Percentiles rank a stretch among this genome's conserved stretches.
phyloP scores from a whole-genome alignment of 345 rosid species.

The Erucastrum elatum region DNA sequence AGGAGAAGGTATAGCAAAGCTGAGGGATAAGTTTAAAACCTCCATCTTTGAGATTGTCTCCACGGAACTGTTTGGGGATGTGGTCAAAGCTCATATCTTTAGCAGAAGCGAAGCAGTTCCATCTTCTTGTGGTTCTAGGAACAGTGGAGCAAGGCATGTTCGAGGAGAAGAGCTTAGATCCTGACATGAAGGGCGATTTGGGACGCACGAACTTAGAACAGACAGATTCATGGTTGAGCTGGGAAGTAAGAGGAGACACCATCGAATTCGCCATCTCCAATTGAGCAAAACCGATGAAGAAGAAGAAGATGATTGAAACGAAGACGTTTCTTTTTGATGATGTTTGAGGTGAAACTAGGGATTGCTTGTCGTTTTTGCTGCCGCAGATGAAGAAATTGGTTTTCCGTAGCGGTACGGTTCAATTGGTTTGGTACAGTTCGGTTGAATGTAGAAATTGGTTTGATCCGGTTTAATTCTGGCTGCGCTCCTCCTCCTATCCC shows the following conservation, averaged over 20 bases:
- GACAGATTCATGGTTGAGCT: conserved; percentile 38
- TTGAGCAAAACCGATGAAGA: conserved; percentile 16
- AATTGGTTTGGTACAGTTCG: background rate
- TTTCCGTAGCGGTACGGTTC: too few relatives aligned
- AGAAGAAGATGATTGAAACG: background rate
- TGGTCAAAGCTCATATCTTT: conserved; percentile 49
- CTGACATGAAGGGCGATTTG: conserved; percentile 51
- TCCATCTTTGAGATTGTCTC: conserved; percentile 78
- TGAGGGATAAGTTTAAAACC: conserved; percentile 41
- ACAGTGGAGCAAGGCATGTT: conserved; percentile 35
- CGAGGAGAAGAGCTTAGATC: conserved; percentile 39
- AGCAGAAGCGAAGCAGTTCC: conserved; percentile 45
- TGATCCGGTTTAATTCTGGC: conserved; percentile 13
- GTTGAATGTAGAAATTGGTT: background rate
- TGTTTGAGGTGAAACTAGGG: conserved; percentile 36
- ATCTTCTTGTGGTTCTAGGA: conserved; percentile 35
- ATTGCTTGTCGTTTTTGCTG: conserved; percentile 39
- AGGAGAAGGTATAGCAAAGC: background rate
- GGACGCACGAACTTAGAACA: conserved; percentile 28
- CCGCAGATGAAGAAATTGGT: conserved; percentile 39
- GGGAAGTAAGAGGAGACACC: conserved; percentile 52
- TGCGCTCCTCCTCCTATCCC: background rate
- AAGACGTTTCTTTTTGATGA: background rate
- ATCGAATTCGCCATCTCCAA: conserved; percentile 59
- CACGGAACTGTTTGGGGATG: conserved; percentile 78